Evolutionary conservation across 495 filamentous ascomycete species (phyloP), one percentile per base, ranked within the genome.

Genomic region (Filosporella fistucella): DNA sequence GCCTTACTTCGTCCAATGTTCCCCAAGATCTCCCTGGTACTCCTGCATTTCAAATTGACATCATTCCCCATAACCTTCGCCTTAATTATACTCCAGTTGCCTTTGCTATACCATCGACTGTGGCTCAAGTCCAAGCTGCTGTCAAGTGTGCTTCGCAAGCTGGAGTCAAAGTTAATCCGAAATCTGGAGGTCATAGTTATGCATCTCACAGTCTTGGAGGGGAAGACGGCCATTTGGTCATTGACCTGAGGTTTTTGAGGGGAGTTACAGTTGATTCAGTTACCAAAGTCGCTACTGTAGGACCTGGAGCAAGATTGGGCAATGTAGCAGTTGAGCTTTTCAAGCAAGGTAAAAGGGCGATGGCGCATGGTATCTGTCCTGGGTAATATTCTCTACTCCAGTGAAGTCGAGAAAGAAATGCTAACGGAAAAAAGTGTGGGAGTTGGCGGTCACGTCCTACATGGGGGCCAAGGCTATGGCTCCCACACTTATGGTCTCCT

Each of bases 151-250:
- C 25, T n/a, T 42, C 25, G 1, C 16, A 23, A 9, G 2, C 21
- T 8, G 23, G 23, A 24, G 10, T 47, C 28, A 41, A 13, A 3
- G 21, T 52, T n/a, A 33, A 24, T 9, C 43, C 50, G n/a, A 47
- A 47, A 17, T 42, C 28, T 36, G 86, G 87, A 7, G 88, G 88
- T 0, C 88, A 90, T 56, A 85, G 80, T 16, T 89, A 84, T 66
- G 80, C 69, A 1, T 79, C 76, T 26, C 46, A 55, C 18, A 34
- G 52, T 2, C 25, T 55, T 20, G 40, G 52, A 41, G 75, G 78
- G 14, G 74, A 76, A 14, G 56, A 65, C n/a, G 66, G 76, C 50
- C 77, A 79, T 18, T 69, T 67, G 16, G 63, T 84, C 55, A 71
- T 84, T 49, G 75, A 82, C 48, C 59, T 85, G 50, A 55, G 71